Percentiles rank a stretch among this genome's conserved stretches.
These are phyloP conservation scores for Lactifluus hygrophoroides DNA, from an alignment of 768 basidiomycete genomes.

Conservation along the genomic window DNA sequence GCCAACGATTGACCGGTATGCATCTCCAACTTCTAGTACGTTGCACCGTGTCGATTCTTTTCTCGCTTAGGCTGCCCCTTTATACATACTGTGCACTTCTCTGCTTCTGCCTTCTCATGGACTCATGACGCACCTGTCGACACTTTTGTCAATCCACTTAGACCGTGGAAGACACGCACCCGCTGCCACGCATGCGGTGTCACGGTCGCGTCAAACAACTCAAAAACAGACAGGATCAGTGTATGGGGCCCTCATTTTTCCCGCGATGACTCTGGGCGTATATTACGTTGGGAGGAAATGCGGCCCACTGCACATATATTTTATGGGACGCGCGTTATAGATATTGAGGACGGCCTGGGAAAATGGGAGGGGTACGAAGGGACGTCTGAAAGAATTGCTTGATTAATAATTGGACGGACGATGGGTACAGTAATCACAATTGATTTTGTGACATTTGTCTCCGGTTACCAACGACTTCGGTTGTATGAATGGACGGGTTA, in stretches of 20 bases:
- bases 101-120: conserved; percentile 45
- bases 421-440: too few relatives aligned
- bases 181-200: conserved; percentile 57
- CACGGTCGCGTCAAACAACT: conserved; percentile 45
- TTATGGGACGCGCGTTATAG: conserved; percentile 53
- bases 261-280: conserved; percentile 41
- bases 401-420: conserved; percentile 15
- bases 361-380: conserved; percentile 64
- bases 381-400: conserved; percentile 34
- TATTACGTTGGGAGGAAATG: conserved; percentile 44
- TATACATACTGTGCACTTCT: conserved; percentile 53
- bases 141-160: conserved; percentile 38
- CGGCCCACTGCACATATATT: conserved; percentile 61
- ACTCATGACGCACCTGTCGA: conserved; percentile 41
- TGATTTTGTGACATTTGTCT: too few relatives aligned
- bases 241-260: conserved; percentile 52
- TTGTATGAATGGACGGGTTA: too few relatives aligned
- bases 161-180: conserved; percentile 52
- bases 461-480: too few relatives aligned
- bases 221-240: conserved; percentile 40
- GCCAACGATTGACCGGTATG: conserved; percentile 51
- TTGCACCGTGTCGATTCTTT: not conserved
- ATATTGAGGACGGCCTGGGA: conserved; percentile 44
- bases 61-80: conserved; percentile 44
- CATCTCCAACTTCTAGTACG: not conserved